These are phyloP conservation scores for Fusarium brachygibbosum DNA, from an alignment of 2,329 filamentous ascomycete species.

Conservation along the genomic window DNA sequence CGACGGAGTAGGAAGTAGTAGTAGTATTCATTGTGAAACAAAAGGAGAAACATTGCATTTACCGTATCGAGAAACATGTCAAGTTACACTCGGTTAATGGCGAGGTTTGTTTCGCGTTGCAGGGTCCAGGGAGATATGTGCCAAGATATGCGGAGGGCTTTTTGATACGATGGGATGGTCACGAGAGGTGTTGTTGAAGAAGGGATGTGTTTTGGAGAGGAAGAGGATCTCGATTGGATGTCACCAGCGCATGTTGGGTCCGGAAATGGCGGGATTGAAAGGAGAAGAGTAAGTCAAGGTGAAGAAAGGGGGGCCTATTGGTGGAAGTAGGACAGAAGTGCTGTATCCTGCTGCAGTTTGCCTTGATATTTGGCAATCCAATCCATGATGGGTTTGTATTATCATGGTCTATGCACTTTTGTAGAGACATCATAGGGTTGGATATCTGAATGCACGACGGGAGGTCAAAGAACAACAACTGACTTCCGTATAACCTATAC, in stretches of 20 bases:
- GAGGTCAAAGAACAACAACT: neutral
- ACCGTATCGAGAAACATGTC: neutral
- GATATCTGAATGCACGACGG: neutral
- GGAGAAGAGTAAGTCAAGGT: neutral
- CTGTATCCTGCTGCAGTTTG: neutral
- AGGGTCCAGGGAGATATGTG: neutral
- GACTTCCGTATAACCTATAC: neutral
- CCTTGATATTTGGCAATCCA: neutral
- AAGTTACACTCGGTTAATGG: constrained; percentile 14
- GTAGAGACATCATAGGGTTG: neutral
- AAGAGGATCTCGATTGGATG: constrained; percentile 2
- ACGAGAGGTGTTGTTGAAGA: constrained; percentile 10
- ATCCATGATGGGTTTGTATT: neutral
- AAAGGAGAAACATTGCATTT: neutral
- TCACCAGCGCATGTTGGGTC: neutral
- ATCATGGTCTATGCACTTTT: neutral
- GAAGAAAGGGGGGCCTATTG: neutral
- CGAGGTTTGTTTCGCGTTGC: neutral
- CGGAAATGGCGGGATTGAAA: constrained; percentile 19
- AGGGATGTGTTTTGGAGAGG: neutral
- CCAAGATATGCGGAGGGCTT: constrained; percentile 11
- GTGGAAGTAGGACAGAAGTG: neutral
- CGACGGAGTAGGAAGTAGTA: neutral
- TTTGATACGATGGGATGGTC: constrained; percentile 26
- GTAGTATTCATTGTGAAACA: neutral